Evolutionary conservation across 2,329 filamentous ascomycete species (phyloP).

Genomic region (Pyrenophora seminiperda): DNA sequence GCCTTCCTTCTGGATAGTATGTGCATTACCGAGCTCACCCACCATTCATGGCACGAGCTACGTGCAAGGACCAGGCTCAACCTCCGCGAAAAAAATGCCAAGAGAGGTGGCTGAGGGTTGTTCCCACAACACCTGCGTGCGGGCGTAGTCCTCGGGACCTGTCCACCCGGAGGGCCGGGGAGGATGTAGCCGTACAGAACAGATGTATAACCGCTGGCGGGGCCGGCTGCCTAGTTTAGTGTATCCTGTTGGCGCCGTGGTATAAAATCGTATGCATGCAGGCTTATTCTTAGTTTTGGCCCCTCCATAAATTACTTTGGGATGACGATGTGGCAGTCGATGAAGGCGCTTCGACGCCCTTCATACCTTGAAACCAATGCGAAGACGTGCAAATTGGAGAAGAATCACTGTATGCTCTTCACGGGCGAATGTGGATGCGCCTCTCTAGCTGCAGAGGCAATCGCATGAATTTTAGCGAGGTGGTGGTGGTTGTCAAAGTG

Average conservation of each 20-base stretch:
- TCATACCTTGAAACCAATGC: slow-evolving; percentile 18
- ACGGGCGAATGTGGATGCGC: slow-evolving; percentile 10
- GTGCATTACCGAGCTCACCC: slow-evolving; percentile 24
- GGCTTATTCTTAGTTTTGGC: slow-evolving; percentile 35
- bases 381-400: slow-evolving; percentile 5
- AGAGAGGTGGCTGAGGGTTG: slow-evolving; percentile 36
- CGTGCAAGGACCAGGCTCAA: slow-evolving; percentile 27
- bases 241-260: slow-evolving; percentile 29
- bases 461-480: slow-evolving; percentile 15
- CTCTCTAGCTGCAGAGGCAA: slow-evolving; percentile 2
- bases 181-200: slow-evolving; percentile 32
- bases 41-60: slow-evolving; percentile 35
- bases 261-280: slow-evolving; percentile 29
- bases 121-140: slow-evolving; percentile 26
- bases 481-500: slow-evolving; percentile 6
- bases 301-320: slow-evolving; percentile 28
- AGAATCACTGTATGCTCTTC: slow-evolving; percentile 13
- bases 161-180: slow-evolving; percentile 26
- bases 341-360: slow-evolving; percentile 32
- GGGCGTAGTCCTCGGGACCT: slow-evolving; percentile 30
- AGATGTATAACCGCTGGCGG: slow-evolving; percentile 36
- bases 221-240: slow-evolving; percentile 26
- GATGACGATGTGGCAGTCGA: slow-evolving; percentile 32
- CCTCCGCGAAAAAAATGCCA: slow-evolving; percentile 30
- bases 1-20: slow-evolving; percentile 27